Evolutionary conservation across 495 filamentous ascomycete species (phyloP).

Genomic region (Bacidia gigantensis): DNA sequence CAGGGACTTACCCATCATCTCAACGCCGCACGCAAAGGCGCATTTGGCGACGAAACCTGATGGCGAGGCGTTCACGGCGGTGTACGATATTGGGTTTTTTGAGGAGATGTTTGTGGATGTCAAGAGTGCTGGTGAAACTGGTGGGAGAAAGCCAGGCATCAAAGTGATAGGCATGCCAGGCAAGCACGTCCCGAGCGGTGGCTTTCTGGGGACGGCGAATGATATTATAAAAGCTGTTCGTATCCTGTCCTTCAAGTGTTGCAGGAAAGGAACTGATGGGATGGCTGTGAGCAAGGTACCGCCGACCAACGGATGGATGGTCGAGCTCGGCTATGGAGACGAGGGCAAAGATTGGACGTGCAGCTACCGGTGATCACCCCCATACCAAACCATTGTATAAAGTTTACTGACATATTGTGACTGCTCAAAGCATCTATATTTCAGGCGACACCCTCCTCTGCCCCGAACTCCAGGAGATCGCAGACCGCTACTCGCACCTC

Average conservation of each 20-base stretch:
- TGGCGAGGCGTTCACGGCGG: constrained; percentile 37
- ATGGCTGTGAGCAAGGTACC: constrained; percentile 36
- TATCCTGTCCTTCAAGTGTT: constrained; percentile 1
- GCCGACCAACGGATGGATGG: constrained; percentile 59
- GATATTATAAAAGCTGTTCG: constrained; percentile 44
- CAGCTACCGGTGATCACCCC: constrained; percentile 28
- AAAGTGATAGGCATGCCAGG: constrained; percentile 56
- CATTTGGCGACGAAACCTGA: constrained; percentile 30
- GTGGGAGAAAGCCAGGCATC: constrained; percentile 26
- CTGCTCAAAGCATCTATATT: constrained; percentile 45
- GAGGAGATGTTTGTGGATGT: constrained; percentile 39
- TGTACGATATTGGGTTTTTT: constrained; percentile 42
- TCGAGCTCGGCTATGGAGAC: constrained; percentile 42
- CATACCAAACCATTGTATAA: no score
- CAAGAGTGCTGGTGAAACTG: constrained; percentile 10
- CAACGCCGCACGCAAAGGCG: constrained; percentile 46
- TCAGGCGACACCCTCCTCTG: constrained; percentile 58
- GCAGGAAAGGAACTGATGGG: neutral
- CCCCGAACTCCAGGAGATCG: constrained; percentile 48
- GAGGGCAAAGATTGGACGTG: constrained; percentile 24
- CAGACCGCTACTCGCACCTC: constrained; percentile 32
- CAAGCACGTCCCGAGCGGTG: constrained; percentile 48
- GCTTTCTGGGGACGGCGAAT: constrained; percentile 34
- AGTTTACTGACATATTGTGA: neutral
- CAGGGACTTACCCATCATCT: constrained; percentile 48